phyloP scores from a whole-genome alignment of 331 rosid genomes.

The Rosa hybrid region DNA sequence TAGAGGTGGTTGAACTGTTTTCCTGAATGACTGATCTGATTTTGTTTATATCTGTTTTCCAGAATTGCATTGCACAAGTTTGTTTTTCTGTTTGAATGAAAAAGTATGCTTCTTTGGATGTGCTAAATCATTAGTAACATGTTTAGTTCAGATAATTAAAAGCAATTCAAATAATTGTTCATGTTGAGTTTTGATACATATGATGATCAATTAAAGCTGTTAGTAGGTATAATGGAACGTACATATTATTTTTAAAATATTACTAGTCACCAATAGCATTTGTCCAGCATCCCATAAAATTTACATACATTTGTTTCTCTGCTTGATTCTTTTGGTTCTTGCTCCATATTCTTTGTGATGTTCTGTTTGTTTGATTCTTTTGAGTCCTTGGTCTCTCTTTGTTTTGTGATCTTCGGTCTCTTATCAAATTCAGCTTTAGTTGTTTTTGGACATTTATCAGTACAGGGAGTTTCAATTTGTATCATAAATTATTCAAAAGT shows the following conservation, averaged over 20 bases:
- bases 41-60: too few species aligned
- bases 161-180: too few species aligned
- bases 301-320: not conserved
- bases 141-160: too few species aligned
- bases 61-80: too few species aligned
- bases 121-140: too few species aligned
- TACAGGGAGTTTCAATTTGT: not conserved
- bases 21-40: too few species aligned
- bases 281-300: not conserved
- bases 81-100: too few species aligned
- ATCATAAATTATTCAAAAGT: not conserved
- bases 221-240: not conserved
- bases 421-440: not conserved
- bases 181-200: too few species aligned
- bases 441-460: not conserved
- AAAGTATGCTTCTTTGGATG: too few species aligned
- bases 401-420: not conserved
- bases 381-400: not conserved
- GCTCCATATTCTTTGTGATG: not conserved
- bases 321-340: not conserved
- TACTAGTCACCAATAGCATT: constrained; percentile 4
- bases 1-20: too few species aligned
- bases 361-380: not conserved
- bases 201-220: too few species aligned
- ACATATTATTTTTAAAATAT: not conserved